Evolutionary conservation across 2,329 filamentous ascomycete genomes (phyloP).

Genomic region (Verticillium nubilum): DNA sequence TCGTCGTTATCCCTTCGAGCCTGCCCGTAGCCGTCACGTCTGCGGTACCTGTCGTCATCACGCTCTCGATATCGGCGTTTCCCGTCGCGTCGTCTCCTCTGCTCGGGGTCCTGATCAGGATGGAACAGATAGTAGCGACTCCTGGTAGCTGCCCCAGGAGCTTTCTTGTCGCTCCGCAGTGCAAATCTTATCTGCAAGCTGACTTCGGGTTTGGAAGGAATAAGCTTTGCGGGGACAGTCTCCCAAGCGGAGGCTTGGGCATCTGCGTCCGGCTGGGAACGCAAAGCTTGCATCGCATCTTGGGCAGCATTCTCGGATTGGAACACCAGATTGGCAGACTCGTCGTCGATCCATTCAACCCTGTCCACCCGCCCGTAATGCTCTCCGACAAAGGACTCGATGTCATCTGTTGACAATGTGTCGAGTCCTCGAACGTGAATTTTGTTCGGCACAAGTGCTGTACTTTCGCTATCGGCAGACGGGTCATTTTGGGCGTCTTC

Average conservation of each 20-base stretch:
- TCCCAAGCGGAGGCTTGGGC: constrained; percentile 53
- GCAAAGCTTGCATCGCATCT: constrained; percentile 50
- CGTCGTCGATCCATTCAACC: constrained; percentile 94
- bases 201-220: constrained; percentile 62
- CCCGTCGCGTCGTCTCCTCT: constrained; percentile 56
- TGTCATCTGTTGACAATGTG: constrained; percentile 71
- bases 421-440: constrained; percentile 83
- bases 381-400: constrained; percentile 67
- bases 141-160: constrained; percentile 67
- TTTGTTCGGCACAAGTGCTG: constrained; percentile 39
- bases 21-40: constrained; percentile 24
- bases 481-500: background rate
- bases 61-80: constrained; percentile 57
- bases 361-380: constrained; percentile 57
- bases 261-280: constrained; percentile 37
- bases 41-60: constrained; percentile 27
- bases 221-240: constrained; percentile 62
- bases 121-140: constrained; percentile 92
- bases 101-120: constrained; percentile 80
- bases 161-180: constrained; percentile 72
- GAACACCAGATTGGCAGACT: constrained; percentile 83
- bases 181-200: constrained; percentile 70
- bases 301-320: constrained; percentile 44
- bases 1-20: constrained; percentile 41
- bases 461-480: background rate